Evolutionary conservation across 73 alveolate genomes (phyloP).

Genomic region (Paramecium primaurelia): DNA sequence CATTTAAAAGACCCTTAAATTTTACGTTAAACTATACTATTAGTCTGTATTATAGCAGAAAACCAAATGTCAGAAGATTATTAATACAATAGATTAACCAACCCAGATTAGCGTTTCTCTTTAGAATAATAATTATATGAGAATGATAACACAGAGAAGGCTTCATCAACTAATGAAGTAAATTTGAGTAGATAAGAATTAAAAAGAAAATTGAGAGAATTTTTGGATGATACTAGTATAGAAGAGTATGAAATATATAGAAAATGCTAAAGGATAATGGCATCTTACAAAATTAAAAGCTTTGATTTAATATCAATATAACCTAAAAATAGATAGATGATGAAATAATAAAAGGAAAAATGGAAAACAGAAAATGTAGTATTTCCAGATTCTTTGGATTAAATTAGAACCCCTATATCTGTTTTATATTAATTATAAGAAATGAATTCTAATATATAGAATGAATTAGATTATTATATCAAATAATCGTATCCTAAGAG

Average conservation of each 20-base stretch:
- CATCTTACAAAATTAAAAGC: no score
- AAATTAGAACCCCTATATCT: not conserved
- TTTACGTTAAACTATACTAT: not conserved
- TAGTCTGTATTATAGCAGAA: not conserved
- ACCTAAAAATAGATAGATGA: not conserved
- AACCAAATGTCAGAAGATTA: no score
- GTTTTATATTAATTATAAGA: not conserved
- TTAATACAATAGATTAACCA: no score
- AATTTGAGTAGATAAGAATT: not conserved
- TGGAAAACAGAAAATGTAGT: not conserved
- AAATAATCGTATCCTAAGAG: not conserved
- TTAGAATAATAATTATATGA: not conserved
- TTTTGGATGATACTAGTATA: not conserved
- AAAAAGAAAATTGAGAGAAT: not conserved
- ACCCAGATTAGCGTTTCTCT: no score
- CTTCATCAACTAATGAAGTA: not conserved
- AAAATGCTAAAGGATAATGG: no score
- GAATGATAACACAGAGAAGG: no score
- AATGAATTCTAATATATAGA: not conserved
- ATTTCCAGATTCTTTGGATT: not conserved
- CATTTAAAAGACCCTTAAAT: not conserved
- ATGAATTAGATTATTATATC: not conserved
- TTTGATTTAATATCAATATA: no score
- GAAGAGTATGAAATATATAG: no score
- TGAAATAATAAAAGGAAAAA: not conserved